Base-by-base conservation (phyloP, 495 filamentous ascomycete species). In the Aspergillus steynii region DNA sequence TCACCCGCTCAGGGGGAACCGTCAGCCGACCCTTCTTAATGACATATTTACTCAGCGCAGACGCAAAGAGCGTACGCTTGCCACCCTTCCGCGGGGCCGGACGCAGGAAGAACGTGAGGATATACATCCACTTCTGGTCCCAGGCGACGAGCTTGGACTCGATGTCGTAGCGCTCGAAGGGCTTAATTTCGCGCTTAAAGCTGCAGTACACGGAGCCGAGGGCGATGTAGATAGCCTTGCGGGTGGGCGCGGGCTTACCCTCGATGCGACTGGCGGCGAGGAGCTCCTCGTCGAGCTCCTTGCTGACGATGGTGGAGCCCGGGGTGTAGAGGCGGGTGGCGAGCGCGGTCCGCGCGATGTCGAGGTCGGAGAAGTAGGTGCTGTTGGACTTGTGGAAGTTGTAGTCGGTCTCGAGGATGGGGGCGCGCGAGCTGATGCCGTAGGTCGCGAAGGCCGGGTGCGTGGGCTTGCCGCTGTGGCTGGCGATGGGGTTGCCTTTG, bases 21-120 rank as follows among this genome's bases (percentile, higher is more conserved):
- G 94, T 99, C 63, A 93, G 75, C 20, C 95, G 79, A 0, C 93
- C 93, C 67, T 90, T 85, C 78, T 97, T 97, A 67, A 92, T 88
- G 2, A 96, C 93, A 69, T 96, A 97, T 77, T 96, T 94, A 65
- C 86, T 88, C 14, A 97, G 65, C 4, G 85, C 88, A 3, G 86
- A 88, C 1, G 93, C 93, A 62, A 89, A 85, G 37, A 97, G 80
- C 27, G 77, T 77, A 62, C 85, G 82, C 63, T 78, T 76, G 55
- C 65, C 75, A n/a, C 74, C 77, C 34, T 70, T 71, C 14, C 64
- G 68, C 20, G 67, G 73, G 4, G 75, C 79, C 49, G 77, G 72
- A 65, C 82, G 77, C 29, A 96, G 84, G 58, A 95, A 89, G 68
- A 90, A 88, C 10, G 79, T 86, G 9, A 93, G 74, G 8, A 91